phyloP scores from a whole-genome alignment of 2,329 filamentous ascomycete genomes.

The Albifimbria verrucaria region DNA sequence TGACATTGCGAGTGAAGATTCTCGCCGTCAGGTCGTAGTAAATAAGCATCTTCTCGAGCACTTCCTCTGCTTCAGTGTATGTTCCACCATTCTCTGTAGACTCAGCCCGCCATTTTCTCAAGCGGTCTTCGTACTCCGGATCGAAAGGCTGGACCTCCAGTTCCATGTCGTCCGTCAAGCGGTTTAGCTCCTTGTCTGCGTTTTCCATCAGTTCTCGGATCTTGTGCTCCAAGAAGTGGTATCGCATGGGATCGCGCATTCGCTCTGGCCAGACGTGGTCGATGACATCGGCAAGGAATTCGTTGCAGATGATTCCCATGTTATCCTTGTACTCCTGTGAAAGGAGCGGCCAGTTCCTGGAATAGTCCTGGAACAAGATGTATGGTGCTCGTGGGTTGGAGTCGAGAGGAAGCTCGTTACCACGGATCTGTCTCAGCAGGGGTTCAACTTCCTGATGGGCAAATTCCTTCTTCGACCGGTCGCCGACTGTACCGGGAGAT shows the following conservation, averaged over 20 bases:
- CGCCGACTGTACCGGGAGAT: constrained; percentile 25
- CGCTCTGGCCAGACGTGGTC: constrained; percentile 47
- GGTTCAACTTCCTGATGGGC: constrained; percentile 45
- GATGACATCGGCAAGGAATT: constrained; percentile 49
- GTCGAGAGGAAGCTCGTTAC: constrained; percentile 50
- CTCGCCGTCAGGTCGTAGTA: constrained; percentile 52
- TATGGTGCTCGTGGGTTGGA: constrained; percentile 51
- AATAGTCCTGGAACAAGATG: constrained; percentile 52
- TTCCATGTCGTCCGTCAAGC: constrained; percentile 47
- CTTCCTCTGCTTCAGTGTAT: constrained; percentile 50
- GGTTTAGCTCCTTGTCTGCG: constrained; percentile 42
- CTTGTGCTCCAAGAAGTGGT: constrained; percentile 46
- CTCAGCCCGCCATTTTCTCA: constrained; percentile 43
- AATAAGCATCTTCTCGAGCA: constrained; percentile 54
- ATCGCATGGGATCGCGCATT: constrained; percentile 48
- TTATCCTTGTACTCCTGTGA: constrained; percentile 54
- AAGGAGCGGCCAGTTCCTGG: constrained; percentile 48
- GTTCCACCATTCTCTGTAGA: constrained; percentile 39
- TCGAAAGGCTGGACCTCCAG: constrained; percentile 52
- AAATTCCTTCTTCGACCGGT: constrained; percentile 44
- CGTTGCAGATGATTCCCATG: constrained; percentile 50
- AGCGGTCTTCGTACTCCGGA: constrained; percentile 49
- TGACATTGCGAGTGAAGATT: constrained; percentile 50
- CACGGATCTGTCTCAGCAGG: constrained; percentile 46
- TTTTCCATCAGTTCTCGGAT: constrained; percentile 44